Evolutionary conservation across 495 filamentous ascomycete genomes (phyloP).

Genomic region (Terfezia boudieri): DNA sequence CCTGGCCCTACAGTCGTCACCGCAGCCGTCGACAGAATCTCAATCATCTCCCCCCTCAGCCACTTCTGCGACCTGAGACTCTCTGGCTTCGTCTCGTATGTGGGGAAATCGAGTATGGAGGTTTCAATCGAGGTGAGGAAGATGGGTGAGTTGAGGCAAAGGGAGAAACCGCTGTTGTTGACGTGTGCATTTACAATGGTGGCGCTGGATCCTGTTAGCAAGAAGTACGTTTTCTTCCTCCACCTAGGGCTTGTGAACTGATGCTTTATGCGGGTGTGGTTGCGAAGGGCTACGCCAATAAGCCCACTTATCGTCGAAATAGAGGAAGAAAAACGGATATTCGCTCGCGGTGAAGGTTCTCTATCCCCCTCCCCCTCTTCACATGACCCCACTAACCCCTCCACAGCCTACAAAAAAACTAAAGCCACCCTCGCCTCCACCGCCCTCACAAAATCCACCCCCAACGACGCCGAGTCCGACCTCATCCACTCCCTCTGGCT

Average conservation of each 20-base stretch:
- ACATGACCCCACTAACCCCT: background rate
- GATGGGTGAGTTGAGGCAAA: conserved; percentile 26
- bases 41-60: conserved; percentile 46
- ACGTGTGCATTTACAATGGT: conserved; percentile 72
- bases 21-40: conserved; percentile 60
- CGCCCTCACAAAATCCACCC: conserved; percentile 46
- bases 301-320: conserved; percentile 42
- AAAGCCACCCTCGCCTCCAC: conserved; percentile 44
- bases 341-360: conserved; percentile 36
- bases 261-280: background rate
- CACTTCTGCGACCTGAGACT: conserved; percentile 65
- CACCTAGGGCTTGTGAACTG: background rate
- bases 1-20: conserved; percentile 58
- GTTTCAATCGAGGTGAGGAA: conserved; percentile 55
- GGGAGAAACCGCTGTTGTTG: conserved; percentile 36
- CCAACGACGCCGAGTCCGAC: conserved; percentile 53
- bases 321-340: conserved; percentile 46
- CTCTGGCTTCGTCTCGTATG: conserved; percentile 61
- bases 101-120: conserved; percentile 61
- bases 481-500: conserved; percentile 67
- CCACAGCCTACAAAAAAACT: conserved; percentile 40
- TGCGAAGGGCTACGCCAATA: conserved; percentile 28
- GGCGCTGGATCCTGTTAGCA: conserved; percentile 50
- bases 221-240: conserved; percentile 30
- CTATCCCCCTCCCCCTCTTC: background rate